Evolutionary conservation across 176 grass and related monocot species (phyloP), one percentile per base, ranked within the genome.

Genomic region (Elaeis guineensis): DNA sequence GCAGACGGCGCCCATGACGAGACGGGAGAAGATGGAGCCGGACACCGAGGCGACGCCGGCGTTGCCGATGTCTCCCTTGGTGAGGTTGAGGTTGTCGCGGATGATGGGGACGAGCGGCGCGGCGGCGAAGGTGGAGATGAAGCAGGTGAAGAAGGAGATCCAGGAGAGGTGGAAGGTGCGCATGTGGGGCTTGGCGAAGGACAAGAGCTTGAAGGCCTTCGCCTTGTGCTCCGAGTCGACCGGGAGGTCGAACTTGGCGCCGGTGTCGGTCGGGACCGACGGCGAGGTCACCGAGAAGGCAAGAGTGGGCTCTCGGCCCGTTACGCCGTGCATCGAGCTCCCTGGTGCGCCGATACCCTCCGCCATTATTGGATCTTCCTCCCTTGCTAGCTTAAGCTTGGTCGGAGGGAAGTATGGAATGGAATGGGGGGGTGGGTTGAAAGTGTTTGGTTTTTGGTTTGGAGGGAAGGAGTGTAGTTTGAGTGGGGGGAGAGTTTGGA

Each of bases 161-260:
- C 86, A 96, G 0, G 91, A 90, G n/a, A 96, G 86, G 72, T 96
- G 91, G 67, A 96, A 90, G 18, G 86, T 90, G 62, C 67, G 75
- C 86, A 90, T 90, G 48, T 90, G 86, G 0, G 86, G 86, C 3
- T 76, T 82, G 29, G 82, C 82, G 1, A 90, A 64, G n/a, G 91
- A 96, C 15, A 96, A 58, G 21, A 90, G 58, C 15, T 75, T 50
- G 80, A 90, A 57, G 4, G 39, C 20, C 55, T 66, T 90, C 14
- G 91, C 86, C 83, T 96, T 96, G 78, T 90, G 78, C 83, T 87
- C 91, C 0, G 91, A 87, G 78, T 95, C 90, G 19, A 96, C 91
- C 0, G 91, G 86, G 2, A 96, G 65, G 1, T 49, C 25, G 74
- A 96, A 96, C 77, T 69, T 80, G 18, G 24, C 52, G 18, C 25